Evolutionary conservation across 169 alveolate genomes (phyloP).

Genomic region (Eimeria praecox): DNA sequence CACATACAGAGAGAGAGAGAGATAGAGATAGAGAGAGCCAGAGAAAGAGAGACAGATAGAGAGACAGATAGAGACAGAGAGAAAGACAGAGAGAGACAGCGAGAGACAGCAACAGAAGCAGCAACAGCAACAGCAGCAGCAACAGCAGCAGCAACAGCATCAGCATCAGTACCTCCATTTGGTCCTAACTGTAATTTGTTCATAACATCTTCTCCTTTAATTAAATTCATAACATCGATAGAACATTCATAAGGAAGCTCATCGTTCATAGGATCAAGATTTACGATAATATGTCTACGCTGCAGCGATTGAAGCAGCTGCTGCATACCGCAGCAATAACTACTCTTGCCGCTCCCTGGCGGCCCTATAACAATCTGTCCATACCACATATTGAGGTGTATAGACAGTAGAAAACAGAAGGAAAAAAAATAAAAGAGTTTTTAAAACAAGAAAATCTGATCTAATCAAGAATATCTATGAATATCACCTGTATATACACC

Average conservation of each 20-base stretch:
- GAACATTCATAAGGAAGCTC: slow-evolving; percentile 90
- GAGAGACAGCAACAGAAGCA: neutral
- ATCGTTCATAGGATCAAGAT: slow-evolving; percentile 96
- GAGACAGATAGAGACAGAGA: neutral
- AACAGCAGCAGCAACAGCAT: slow-evolving; percentile 1
- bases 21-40: no score
- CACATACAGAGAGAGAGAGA: no score
- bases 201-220: slow-evolving; percentile 93
- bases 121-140: neutral
- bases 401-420: neutral
- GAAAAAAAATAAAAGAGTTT: neutral
- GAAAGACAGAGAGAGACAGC: neutral
- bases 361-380: slow-evolving; percentile 97
- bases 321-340: slow-evolving; percentile 95
- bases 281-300: slow-evolving; percentile 90
- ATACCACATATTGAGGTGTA: slow-evolving; percentile 83
- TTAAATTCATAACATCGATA: slow-evolving; percentile 94
- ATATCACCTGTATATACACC: neutral
- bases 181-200: slow-evolving; percentile 95
- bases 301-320: slow-evolving; percentile 90
- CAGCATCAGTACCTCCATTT: slow-evolving; percentile 90
- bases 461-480: no score
- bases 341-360: slow-evolving; percentile 97
- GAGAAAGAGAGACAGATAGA: no score
- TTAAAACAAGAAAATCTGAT: no score